Evolutionary conservation across 2,329 filamentous ascomycete genomes (phyloP), one percentile per base, ranked within the genome.

Genomic region (Plectosphaerella sp.): DNA sequence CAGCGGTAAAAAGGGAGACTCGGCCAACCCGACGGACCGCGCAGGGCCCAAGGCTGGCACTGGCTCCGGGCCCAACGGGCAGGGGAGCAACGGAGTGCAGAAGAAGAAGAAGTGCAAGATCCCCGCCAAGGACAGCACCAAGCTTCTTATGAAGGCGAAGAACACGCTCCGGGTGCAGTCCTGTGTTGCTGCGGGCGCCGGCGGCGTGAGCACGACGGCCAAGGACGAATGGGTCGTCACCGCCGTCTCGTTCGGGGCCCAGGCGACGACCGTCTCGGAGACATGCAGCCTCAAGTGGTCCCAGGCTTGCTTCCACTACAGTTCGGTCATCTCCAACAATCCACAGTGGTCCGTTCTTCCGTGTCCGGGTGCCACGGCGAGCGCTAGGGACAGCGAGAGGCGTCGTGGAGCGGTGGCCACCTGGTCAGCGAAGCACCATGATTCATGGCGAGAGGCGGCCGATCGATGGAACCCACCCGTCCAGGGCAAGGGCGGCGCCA

Each of bases 291-390:
- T 39, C 9, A 11, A 46, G 33, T 58, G 49, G 48, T 52, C 54
- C 28, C 60, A 62, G 50, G 59, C 60, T 6, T 62, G 60, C 50
- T 57, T 52, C 48, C 59, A 61, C 36, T 62, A 62, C 50, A 58
- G 55, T 18, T 59, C 57, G 1, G 60, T 53, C 41, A 58, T 59
- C 25, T 35, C 41, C 24, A 45, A 53, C 8, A 55, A 58, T 35
- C 50, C 46, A 25, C n/a, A 37, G 12, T 58, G 52, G 48, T 25
- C 46, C 1, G 49, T 49, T 2, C 25, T 58, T 18, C 52, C 53
- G 7, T 59, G 57, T 43, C 49, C 51, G 12, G 54, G 48, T 12
- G 51, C 51, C 24, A 53, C 42, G 6, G 36, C 35, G 52, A 25
- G 52, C 41, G 3, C n/a, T 15, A 24, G 39, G 18, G 39, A 50